phyloP scores from a whole-genome alignment of 352 stramenopile genomes.

The Phytopythium helicoides region DNA sequence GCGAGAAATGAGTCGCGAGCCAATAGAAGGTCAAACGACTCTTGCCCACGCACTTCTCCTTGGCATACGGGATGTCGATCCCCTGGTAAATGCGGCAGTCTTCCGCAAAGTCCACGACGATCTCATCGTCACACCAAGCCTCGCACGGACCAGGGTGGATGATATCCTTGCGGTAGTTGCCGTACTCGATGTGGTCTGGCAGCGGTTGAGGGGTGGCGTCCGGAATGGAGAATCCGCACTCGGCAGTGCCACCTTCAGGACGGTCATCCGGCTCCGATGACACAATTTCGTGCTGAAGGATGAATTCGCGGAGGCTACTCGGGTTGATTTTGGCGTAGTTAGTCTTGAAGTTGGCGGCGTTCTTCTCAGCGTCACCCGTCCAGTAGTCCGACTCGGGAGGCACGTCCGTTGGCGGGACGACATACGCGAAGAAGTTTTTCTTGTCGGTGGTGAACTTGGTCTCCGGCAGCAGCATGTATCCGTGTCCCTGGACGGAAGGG shows the following conservation, averaged over 20 bases:
- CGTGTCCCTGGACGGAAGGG: slow-evolving; percentile 16
- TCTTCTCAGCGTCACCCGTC: slow-evolving; percentile 17
- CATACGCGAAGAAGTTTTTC: slow-evolving; percentile 22
- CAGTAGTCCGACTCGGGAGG: slow-evolving; percentile 16
- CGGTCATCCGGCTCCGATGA: slow-evolving; percentile 12
- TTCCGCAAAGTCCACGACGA: slow-evolving; percentile 30
- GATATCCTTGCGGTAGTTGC: slow-evolving; percentile 25
- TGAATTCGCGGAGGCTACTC: slow-evolving; percentile 11
- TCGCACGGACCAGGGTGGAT: slow-evolving; percentile 43
- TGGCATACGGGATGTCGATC: slow-evolving; percentile 25
- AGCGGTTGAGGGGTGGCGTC: slow-evolving; percentile 15
- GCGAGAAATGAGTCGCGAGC: slow-evolving; percentile 21
- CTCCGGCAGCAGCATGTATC: slow-evolving; percentile 21
- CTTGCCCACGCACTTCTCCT: slow-evolving; percentile 26
- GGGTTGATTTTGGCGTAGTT: slow-evolving; percentile 9
- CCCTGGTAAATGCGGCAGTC: slow-evolving; percentile 32
- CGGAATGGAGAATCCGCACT: slow-evolving; percentile 30
- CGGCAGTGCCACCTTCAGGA: slow-evolving; percentile 10
- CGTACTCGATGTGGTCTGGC: slow-evolving; percentile 26
- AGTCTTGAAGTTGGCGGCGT: slow-evolving; percentile 14
- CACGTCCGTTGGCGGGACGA: slow-evolving; percentile 10
- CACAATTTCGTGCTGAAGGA: slow-evolving; percentile 9
- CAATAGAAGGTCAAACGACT: slow-evolving; percentile 34
- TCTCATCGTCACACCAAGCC: slow-evolving; percentile 42
- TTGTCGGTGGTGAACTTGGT: slow-evolving; percentile 20